phyloP scores from a whole-genome alignment of 805 yeast genomes.

The Kodamaea lidongshanica region DNA sequence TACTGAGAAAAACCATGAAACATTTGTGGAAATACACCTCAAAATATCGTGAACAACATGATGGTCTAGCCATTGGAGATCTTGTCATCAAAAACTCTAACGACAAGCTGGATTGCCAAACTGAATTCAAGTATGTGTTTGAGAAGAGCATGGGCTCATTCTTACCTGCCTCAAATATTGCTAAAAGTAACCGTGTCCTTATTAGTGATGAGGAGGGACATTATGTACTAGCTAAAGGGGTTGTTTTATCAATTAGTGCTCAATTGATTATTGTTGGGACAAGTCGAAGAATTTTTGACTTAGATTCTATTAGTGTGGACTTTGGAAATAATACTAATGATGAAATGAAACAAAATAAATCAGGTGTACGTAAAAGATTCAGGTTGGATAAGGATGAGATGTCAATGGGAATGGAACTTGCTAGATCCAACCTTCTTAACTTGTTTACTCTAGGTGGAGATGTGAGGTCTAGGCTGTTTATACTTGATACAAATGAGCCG shows the following conservation, averaged over 20 bases:
- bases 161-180: slow-evolving; percentile 39
- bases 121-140: slow-evolving; percentile 44
- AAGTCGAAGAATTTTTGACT: slow-evolving; percentile 45
- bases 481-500: slow-evolving; percentile 54
- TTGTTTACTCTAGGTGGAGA: slow-evolving; percentile 54
- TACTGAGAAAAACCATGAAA: slow-evolving; percentile 43
- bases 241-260: slow-evolving; percentile 39
- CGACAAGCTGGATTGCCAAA: slow-evolving; percentile 18
- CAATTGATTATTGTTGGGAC: slow-evolving; percentile 45
- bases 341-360: neutral
- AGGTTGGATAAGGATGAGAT: slow-evolving; percentile 79
- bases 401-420: slow-evolving; percentile 66
- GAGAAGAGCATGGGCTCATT: slow-evolving; percentile 24
- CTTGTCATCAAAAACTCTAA: slow-evolving; percentile 34
- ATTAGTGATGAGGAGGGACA: slow-evolving; percentile 79
- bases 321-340: slow-evolving; percentile 30
- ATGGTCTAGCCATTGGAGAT: slow-evolving; percentile 54
- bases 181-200: slow-evolving; percentile 56
- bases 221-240: slow-evolving; percentile 65
- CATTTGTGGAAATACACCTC: slow-evolving; percentile 67
- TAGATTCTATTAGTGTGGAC: slow-evolving; percentile 32
- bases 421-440: slow-evolving; percentile 69
- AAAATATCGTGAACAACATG: slow-evolving; percentile 50
- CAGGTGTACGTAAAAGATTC: slow-evolving; percentile 26
- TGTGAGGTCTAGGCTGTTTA: slow-evolving; percentile 34